Evolutionary conservation across 1,139 yeast genomes (phyloP).

Genomic region (Zygoascus hellenicus): DNA sequence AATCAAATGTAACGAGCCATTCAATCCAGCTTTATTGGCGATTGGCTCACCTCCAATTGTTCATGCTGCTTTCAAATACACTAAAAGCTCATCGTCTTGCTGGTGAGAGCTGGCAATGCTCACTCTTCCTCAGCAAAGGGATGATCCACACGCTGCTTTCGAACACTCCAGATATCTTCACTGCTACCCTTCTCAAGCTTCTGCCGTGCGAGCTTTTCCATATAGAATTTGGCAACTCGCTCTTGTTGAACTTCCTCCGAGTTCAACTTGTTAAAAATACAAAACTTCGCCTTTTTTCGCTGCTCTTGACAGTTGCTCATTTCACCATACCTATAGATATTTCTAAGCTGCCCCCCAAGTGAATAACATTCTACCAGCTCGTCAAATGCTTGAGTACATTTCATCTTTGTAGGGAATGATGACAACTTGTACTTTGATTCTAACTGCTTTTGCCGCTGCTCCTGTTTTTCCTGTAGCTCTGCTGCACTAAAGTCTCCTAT

Average conservation of each 20-base stretch:
- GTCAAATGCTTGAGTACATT: constrained; percentile 77
- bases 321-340: constrained; percentile 77
- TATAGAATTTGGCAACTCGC: constrained; percentile 64
- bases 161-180: constrained; percentile 74
- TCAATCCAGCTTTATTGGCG: too few species aligned
- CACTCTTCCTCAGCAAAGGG: constrained; percentile 31
- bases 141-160: constrained; percentile 36
- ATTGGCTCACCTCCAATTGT: too few species aligned
- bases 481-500: constrained; percentile 2
- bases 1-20: too few species aligned
- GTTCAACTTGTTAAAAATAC: constrained; percentile 53
- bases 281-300: constrained; percentile 73
- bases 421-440: constrained; percentile 7
- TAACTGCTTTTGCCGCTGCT: not conserved
- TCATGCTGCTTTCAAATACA: too few species aligned
- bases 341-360: constrained; percentile 78
- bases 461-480: not conserved
- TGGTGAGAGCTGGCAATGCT: too few species aligned
- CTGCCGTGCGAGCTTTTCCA: constrained; percentile 50
- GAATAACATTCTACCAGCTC: constrained; percentile 83
- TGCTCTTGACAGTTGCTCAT: constrained; percentile 65
- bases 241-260: constrained; percentile 44
- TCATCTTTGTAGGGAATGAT: constrained; percentile 42
- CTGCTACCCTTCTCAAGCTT: constrained; percentile 57
- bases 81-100: not conserved